These are phyloP conservation scores for Haemoproteus tartakovskyi DNA, from an alignment of 169 alveolate genomes.

Conservation along the genomic window DNA sequence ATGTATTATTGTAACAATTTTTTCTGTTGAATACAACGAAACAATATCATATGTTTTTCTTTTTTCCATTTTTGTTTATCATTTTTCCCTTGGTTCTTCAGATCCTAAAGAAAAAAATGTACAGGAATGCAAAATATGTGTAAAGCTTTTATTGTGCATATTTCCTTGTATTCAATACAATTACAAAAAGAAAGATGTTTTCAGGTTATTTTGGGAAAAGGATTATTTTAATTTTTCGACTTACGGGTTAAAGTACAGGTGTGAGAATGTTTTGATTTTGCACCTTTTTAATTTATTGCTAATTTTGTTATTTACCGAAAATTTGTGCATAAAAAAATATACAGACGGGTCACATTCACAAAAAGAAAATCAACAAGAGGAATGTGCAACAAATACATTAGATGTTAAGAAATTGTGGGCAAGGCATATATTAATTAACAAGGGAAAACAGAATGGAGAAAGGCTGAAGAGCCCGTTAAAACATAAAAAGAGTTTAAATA, in stretches of 20 bases:
- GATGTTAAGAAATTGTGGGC: too few relatives aligned
- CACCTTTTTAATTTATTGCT: conserved; percentile 44
- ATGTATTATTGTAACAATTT: not conserved
- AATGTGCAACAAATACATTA: too few relatives aligned
- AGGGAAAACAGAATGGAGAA: too few relatives aligned
- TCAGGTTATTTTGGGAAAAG: conserved; percentile 32
- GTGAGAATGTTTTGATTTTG: conserved; percentile 23
- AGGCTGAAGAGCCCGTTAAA: too few relatives aligned
- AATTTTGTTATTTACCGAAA: conserved; percentile 36
- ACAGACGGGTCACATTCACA: not conserved
- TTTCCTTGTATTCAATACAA: conserved; percentile 42
- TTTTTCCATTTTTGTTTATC: not conserved
- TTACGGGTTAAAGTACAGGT: not conserved
- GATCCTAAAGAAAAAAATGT: conserved; percentile 1
- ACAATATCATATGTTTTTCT: not conserved
- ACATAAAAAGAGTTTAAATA: too few relatives aligned
- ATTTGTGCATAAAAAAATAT: conserved; percentile 5
- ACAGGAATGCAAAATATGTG: conserved; percentile 39
- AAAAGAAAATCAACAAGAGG: too few relatives aligned
- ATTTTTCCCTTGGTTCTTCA: not conserved
- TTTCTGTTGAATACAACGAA: not conserved
- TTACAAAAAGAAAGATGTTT: conserved; percentile 21
- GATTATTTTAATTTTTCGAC: not conserved
- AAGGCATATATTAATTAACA: too few relatives aligned
- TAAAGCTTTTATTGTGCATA: conserved; percentile 14